Conservation (phyloP, 768 basidiomycete genomes). For the Termitomyces sp. region DNA sequence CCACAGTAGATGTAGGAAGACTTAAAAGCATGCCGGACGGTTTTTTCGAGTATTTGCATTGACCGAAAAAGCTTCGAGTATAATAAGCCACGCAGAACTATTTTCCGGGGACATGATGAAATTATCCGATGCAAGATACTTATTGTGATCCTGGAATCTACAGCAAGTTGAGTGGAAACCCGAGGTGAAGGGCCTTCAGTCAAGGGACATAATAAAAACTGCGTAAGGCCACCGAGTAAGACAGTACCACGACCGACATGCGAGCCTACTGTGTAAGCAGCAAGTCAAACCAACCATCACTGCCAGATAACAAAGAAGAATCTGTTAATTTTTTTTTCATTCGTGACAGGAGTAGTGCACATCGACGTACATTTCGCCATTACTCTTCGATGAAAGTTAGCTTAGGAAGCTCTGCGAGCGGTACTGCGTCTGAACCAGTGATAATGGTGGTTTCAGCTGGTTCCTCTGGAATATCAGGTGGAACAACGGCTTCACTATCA, state of each 20-base stretch:
- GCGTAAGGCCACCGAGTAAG: not conserved
- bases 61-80: no score
- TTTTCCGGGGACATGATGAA: no score
- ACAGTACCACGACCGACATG: not conserved
- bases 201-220: no score
- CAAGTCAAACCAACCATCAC: not conserved
- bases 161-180: no score
- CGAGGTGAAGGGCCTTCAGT: no score
- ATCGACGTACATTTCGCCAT: not conserved
- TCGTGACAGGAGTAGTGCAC: not conserved
- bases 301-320: not conserved
- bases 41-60: no score
- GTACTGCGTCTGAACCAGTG: not conserved
- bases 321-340: not conserved
- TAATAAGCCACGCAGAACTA: no score
- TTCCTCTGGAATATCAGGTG: not conserved
- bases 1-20: no score
- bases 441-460: not conserved
- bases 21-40: no score
- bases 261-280: not conserved
- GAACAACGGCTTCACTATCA: constrained; percentile 19
- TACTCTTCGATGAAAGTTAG: constrained; percentile 7
- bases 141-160: no score
- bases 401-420: constrained; percentile 5
- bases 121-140: no score